Conservation (phyloP, 1,139 yeast genomes). For the Saccharomyces hybrid region DNA sequence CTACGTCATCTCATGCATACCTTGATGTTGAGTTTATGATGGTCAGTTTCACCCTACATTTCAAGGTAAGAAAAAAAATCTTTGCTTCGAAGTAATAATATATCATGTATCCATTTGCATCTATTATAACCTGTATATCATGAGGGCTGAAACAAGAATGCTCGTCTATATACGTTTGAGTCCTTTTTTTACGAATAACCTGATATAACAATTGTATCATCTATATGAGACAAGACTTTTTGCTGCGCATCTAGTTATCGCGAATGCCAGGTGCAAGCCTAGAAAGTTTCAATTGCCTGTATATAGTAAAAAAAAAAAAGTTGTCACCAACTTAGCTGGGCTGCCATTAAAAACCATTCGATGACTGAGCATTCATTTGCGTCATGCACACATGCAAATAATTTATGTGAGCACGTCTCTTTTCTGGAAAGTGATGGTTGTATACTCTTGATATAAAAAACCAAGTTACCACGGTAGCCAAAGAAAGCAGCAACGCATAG, state of each 20-base stretch:
- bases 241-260: not conserved
- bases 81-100: too few species aligned
- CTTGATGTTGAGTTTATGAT: not conserved
- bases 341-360: not conserved
- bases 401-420: not conserved
- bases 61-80: too few species aligned
- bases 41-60: too few species aligned
- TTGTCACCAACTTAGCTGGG: not conserved
- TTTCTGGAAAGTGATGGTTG: not conserved
- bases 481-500: not conserved
- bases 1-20: not conserved
- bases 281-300: not conserved
- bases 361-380: not conserved
- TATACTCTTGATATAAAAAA: not conserved
- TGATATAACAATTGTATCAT: not conserved
- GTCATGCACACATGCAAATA: not conserved
- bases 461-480: not conserved
- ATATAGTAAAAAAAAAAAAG: not conserved
- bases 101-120: not conserved
- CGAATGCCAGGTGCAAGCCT: not conserved
- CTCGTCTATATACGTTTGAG: not conserved
- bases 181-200: not conserved
- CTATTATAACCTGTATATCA: not conserved
- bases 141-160: not conserved
- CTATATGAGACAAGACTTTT: not conserved